Percentiles rank a stretch among this genome's conserved stretches.
Evolutionary conservation across 1,284 basidiomycete species (phyloP).

Genomic region (Cryptococcus sp.): DNA sequence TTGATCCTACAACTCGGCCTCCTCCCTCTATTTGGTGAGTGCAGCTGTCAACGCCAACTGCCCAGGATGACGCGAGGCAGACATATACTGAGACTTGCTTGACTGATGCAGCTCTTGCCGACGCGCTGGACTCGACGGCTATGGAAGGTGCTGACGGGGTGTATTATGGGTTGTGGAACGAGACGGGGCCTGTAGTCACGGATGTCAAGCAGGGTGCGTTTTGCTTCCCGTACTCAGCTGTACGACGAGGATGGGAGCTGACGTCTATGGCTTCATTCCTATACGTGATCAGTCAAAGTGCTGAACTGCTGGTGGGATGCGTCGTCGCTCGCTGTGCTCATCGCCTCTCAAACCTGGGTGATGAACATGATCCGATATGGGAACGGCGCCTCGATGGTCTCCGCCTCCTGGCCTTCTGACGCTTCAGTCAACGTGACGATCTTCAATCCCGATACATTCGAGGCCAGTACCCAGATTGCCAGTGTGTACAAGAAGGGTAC

Average conservation of each 20-base stretch:
- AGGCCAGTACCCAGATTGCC: conserved; percentile 11
- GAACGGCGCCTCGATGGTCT: conserved; percentile 23
- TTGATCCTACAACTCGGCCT: too few species aligned
- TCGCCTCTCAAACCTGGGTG: conserved; percentile 29
- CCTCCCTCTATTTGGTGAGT: too few species aligned
- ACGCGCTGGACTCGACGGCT: too few species aligned
- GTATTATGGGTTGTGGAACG: conserved; percentile 24
- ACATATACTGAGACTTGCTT: too few species aligned
- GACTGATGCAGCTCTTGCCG: too few species aligned
- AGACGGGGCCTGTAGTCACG: conserved; percentile 17
- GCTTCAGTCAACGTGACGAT: conserved; percentile 20
- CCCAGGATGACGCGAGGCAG: too few species aligned
- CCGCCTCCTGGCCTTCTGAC: conserved; percentile 12
- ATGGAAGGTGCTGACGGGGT: too few species aligned
- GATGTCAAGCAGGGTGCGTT: conserved; percentile 32
- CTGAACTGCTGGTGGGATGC: conserved; percentile 39
- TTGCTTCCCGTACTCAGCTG: not conserved
- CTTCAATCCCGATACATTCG: conserved; percentile 24
- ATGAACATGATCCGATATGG: conserved; percentile 23
- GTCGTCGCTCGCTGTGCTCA: conserved; percentile 26
- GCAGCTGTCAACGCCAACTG: too few species aligned
- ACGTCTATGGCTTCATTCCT: not conserved
- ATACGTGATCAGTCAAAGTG: conserved; percentile 16
- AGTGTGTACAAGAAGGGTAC: conserved; percentile 17
- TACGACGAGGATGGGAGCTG: not conserved